These are phyloP conservation scores for Eustoma russellianum DNA, from an alignment of 257 asterid genomes.

Conservation along the genomic window DNA sequence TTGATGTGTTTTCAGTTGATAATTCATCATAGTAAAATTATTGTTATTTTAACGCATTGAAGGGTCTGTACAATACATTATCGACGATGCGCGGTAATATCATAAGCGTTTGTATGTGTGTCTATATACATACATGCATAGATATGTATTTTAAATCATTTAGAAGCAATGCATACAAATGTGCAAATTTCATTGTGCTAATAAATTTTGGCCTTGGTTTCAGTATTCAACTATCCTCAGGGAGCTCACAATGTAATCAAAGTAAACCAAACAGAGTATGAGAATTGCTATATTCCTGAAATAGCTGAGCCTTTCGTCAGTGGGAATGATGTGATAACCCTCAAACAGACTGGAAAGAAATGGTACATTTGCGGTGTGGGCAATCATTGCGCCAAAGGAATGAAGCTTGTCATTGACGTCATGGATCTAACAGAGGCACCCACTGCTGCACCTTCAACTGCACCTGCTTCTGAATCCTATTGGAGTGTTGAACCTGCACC, in stretches of 20 bases:
- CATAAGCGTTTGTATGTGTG: too few species aligned
- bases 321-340: conserved; percentile 23
- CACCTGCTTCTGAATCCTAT: background rate
- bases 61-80: background rate
- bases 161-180: background rate
- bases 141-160: background rate
- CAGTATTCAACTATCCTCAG: conserved; percentile 16
- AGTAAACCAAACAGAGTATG: conserved; percentile 26
- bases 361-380: conserved; percentile 29
- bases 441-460: too few species aligned
- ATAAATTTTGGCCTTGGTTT: background rate
- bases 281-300: conserved; percentile 15
- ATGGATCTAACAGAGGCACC: background rate
- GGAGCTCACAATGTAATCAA: conserved; percentile 21
- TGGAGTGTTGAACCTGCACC: too few species aligned
- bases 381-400: conserved; percentile 20
- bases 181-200: too few species aligned
- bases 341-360: conserved; percentile 19
- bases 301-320: background rate
- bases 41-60: background rate
- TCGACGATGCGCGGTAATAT: too few species aligned
- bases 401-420: conserved; percentile 36
- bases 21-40: too few species aligned
- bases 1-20: background rate
- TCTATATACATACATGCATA: conserved; percentile 9